Evolutionary conservation across 2,329 filamentous ascomycete genomes (phyloP), one percentile per base, ranked within the genome.

Genomic region (Aspergillus flavus): DNA sequence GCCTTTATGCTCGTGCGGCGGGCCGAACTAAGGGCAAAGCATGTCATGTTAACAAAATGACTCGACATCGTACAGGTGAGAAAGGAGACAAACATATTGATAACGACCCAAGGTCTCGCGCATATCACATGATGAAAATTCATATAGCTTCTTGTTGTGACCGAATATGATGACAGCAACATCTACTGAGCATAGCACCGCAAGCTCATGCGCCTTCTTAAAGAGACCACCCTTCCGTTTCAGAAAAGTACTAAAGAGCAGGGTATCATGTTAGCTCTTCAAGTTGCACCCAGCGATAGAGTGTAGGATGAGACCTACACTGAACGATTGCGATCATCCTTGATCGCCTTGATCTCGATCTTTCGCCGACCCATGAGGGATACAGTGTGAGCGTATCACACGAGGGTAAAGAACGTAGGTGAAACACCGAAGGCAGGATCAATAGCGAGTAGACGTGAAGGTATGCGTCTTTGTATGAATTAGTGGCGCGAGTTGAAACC

Each of bases 301-400:
- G 32, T 9, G 26, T 43, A 4, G 7, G 41, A 3, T 34, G 28
- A 45, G 30, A 84, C 92, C 81, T 93, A 97, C 94, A 97, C 94
- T 74, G 94, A 97, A 78, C 94, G 93, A 78, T 97, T 97, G 75
- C 94, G 89, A 81, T 97, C 94, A 88, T 97, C 94, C 82, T 97
- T 97, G 86, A 98, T 98, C 72, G 94, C 93, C 83, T 97, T 97
- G 85, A 99, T 98, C 84, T 98, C 95, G 78, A 99, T 99, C 88
- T 99, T 99, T 86, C 95, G 89, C 80, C 95, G 90, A 79, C 95
- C 95, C 95, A 99, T 99, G 59, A 63, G 63, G 62, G 61, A 62
- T 56, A 50, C 30, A 59, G 62, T 66, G 54, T 61, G 61, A 56
- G 57, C 58, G 65, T 58, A 63, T 68, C 58, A 64, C 58, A 61